Percentiles rank a stretch among this genome's conserved stretches.
Conservation (phyloP, 768 basidiomycete genomes). For the Ephemerocybe angulata region DNA sequence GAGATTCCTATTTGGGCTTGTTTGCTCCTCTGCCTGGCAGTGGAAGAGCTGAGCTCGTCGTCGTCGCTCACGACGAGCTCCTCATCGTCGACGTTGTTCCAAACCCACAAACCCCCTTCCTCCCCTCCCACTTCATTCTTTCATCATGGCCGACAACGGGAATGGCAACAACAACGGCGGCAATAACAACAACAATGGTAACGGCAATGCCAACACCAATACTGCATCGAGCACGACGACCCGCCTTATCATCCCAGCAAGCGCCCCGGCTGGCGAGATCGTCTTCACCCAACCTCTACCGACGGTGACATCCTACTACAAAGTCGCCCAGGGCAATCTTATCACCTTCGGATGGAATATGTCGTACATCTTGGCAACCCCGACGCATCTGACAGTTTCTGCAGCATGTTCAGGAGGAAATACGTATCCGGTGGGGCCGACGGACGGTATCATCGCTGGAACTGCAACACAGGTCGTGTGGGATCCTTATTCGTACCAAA, state of each 20-base stretch:
- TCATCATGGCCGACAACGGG: not conserved
- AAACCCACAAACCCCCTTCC: not conserved
- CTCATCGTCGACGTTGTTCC: not conserved
- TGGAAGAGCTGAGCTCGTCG: not conserved
- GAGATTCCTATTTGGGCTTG: not conserved
- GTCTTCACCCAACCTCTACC: conserved; percentile 78
- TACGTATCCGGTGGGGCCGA: conserved; percentile 84
- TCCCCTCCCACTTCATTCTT: not conserved
- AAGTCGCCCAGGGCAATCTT: conserved; percentile 68
- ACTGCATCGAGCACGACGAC: conserved; percentile 1
- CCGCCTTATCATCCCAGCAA: conserved; percentile 20
- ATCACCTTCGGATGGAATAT: conserved; percentile 94
- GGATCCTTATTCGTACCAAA: conserved; percentile 77
- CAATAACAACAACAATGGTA: not conserved
- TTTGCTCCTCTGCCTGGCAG: not conserved
- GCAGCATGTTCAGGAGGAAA: conserved; percentile 85
- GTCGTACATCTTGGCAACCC: conserved; percentile 66
- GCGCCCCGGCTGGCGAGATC: conserved; percentile 54
- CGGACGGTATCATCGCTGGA: conserved; percentile 67
- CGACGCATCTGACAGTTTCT: conserved; percentile 72
- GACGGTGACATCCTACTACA: conserved; percentile 81
- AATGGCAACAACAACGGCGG: not conserved
- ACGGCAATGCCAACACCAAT: too few relatives aligned
- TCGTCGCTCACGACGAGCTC: not conserved
- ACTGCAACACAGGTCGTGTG: conserved; percentile 71